These are phyloP conservation scores for Carpinus fangiana DNA, from an alignment of 306 rosid genomes.

Conservation along the genomic window DNA sequence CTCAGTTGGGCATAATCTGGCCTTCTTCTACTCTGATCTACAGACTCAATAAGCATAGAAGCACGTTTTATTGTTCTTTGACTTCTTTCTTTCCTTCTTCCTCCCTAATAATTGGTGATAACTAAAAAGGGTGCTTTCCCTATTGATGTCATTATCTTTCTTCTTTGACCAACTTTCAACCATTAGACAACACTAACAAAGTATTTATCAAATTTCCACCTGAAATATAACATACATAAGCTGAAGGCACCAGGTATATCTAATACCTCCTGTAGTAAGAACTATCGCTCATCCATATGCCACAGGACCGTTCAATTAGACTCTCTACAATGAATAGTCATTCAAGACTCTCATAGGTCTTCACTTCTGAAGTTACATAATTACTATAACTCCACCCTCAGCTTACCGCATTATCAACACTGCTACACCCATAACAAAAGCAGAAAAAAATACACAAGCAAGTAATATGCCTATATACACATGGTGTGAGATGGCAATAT, in stretches of 20 bases:
- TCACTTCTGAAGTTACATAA: no score
- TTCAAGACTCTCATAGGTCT: no score
- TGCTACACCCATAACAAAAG: background rate
- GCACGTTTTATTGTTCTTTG: no score
- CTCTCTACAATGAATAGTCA: background rate
- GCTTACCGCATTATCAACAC: no score
- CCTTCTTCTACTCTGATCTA: no score
- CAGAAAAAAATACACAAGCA: background rate
- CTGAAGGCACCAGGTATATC: background rate
- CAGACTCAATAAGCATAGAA: no score
- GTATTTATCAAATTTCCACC: background rate
- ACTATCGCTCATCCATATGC: background rate
- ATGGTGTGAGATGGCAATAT: background rate
- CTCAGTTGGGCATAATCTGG: no score
- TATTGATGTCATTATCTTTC: background rate
- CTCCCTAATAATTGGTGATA: background rate
- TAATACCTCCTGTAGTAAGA: background rate
- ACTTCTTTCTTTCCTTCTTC: no score
- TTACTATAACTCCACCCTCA: no score
- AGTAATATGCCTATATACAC: background rate
- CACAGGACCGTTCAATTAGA: background rate
- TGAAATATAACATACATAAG: background rate
- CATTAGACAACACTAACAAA: background rate
- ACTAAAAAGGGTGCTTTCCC: background rate
- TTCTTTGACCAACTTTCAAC: slow-evolving; percentile 1